Percentiles rank a stretch among this genome's conserved stretches.
These are phyloP conservation scores for Thymus mandschuricus DNA, from an alignment of 257 asterid genomes.

Conservation along the genomic window DNA sequence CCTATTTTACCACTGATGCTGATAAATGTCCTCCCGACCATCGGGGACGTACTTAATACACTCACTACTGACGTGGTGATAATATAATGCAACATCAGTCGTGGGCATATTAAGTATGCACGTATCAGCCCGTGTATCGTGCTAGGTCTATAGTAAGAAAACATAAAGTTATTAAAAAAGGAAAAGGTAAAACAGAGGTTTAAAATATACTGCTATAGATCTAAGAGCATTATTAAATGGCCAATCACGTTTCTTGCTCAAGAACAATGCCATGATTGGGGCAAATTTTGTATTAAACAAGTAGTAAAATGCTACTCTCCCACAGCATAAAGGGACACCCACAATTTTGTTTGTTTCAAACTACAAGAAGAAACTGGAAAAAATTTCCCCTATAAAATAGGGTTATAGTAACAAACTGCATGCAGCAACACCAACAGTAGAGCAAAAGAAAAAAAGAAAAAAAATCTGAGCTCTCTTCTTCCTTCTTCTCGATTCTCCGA, in stretches of 20 bases:
- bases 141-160: too few relatives aligned
- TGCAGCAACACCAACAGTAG: slow-evolving; percentile 33
- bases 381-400: slow-evolving; percentile 40
- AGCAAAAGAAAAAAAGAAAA: slow-evolving; percentile 10
- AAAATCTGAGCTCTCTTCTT: not conserved
- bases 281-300: slow-evolving; percentile 29
- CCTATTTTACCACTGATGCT: slow-evolving; percentile 3
- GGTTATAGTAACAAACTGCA: slow-evolving; percentile 29
- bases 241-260: slow-evolving; percentile 28
- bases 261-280: slow-evolving; percentile 35
- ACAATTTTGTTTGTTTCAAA: not conserved
- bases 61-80: too few relatives aligned
- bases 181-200: too few relatives aligned
- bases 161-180: not conserved
- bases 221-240: slow-evolving; percentile 34
- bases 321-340: slow-evolving; percentile 10
- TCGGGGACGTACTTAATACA: too few relatives aligned
- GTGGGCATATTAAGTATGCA: too few relatives aligned
- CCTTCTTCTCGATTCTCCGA: not conserved
- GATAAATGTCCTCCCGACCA: too few relatives aligned
- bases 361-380: not conserved
- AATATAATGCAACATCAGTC: too few relatives aligned
- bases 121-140: too few relatives aligned
- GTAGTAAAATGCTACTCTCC: not conserved
- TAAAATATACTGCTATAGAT: slow-evolving; percentile 25